These are phyloP conservation scores for Heliamphora pulchella DNA, from an alignment of 179 eudicot species.

Conservation along the genomic window DNA sequence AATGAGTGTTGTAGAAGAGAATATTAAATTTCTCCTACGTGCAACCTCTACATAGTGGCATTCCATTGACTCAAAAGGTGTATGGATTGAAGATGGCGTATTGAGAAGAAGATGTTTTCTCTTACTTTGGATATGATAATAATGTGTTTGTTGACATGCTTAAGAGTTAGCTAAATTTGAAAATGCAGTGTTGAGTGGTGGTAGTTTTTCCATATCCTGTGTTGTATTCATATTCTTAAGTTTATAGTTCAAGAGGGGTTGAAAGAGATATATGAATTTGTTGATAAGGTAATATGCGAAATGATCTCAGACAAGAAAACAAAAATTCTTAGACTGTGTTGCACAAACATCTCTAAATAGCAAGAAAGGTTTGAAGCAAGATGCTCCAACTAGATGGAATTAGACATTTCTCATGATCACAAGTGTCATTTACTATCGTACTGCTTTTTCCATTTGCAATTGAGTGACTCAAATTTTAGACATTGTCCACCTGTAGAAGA, in stretches of 20 bases:
- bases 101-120: no score
- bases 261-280: no score
- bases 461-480: background rate
- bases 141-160: no score
- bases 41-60: slow-evolving; percentile 18
- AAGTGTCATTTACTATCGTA: background rate
- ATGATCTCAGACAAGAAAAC: slow-evolving; percentile 17
- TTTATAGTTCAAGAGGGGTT: no score
- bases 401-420: background rate
- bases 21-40: slow-evolving; percentile 13
- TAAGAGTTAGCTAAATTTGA: no score
- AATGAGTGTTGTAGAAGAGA: slow-evolving; percentile 13
- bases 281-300: slow-evolving; percentile 14
- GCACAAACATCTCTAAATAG: background rate
- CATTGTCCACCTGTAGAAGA: background rate
- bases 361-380: background rate
- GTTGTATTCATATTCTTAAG: no score
- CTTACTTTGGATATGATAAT: no score
- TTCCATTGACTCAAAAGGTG: background rate
- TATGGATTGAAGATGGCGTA: background rate
- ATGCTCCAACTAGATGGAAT: slow-evolving; percentile 9
- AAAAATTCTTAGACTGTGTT: background rate
- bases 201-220: no score
- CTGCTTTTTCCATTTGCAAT: background rate
- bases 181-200: no score